Evolutionary conservation across 345 rosid genomes (phyloP), one percentile per base, ranked within the genome.

Genomic region (Salix arbutifolia): DNA sequence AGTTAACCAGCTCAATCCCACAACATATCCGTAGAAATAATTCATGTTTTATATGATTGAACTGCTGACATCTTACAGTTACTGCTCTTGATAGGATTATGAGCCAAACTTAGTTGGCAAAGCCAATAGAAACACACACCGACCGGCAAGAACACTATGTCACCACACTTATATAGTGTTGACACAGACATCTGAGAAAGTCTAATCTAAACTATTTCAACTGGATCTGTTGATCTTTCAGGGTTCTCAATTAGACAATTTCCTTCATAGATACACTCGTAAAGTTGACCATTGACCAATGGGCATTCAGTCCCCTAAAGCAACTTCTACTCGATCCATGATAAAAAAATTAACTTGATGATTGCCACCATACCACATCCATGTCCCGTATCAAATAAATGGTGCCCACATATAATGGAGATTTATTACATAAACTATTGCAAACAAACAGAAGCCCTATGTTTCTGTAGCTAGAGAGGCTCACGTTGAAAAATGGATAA

Each of bases 221-320:
- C 18, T 48, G 48, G 65, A 23, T 72, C 21, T 46, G 16, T 44
- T 61, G 64, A 25, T 52, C 53, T 74, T 77, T 33, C 25, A 53
- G 58, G 71, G 40, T 42, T 65, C 21, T 28, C 18, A 31, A 30
- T 28, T 67, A 26, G 79, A 76, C 71, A 80, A n/a, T 44, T 46
- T 64, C 56, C 65, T 74, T 82, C 76, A 72, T 73, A 67, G 80
- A 72, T 71, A 75, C 76, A 50, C 64, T 31, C 4, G 14, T 48
- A 77, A 82, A 80, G 89, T 71, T 76, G 21, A 60, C 79, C 65
- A 38, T 73, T 76, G 83, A 44, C 83, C 77, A 67, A 52, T 52
- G 12, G 26, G 6, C 56, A 16, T 50, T 19, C n/a, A 50, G n/a
- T 19, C 60, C 25, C 60, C 8, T 2, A 14, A 58, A 58, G 28